Evolutionary conservation across 1,284 basidiomycete genomes (phyloP).

Genomic region (Cryptococcus wingfieldii): DNA sequence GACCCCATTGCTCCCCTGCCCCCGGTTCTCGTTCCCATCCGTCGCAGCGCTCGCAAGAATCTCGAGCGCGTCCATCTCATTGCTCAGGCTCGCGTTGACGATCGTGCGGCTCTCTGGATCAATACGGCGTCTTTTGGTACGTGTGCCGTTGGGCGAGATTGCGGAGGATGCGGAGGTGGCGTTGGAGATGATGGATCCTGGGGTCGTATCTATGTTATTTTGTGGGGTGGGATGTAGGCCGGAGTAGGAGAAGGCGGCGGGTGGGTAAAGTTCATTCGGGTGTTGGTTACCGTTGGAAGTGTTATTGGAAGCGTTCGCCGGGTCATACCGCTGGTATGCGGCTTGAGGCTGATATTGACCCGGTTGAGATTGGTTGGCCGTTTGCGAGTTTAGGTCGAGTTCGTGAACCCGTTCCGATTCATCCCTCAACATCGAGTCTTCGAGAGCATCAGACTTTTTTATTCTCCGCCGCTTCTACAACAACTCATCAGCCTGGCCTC

Average conservation of each 20-base stretch:
- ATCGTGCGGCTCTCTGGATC: slow-evolving; percentile 32
- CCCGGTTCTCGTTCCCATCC: slow-evolving; percentile 23
- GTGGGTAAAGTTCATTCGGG: neutral
- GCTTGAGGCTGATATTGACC: neutral
- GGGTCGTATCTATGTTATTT: slow-evolving; percentile 12
- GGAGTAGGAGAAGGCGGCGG: neutral
- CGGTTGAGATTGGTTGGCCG: neutral
- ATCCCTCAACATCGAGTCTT: slow-evolving; percentile 4
- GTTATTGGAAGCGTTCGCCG: neutral
- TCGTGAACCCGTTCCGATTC: neutral
- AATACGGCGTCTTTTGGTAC: slow-evolving; percentile 17
- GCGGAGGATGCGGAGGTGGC: slow-evolving; percentile 18
- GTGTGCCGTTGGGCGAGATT: slow-evolving; percentile 12
- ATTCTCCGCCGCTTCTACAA: slow-evolving; percentile 36
- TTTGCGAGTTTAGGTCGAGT: too few species aligned
- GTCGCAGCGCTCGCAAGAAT: slow-evolving; percentile 48
- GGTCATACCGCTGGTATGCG: neutral
- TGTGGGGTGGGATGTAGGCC: neutral
- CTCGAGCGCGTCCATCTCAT: slow-evolving; percentile 49
- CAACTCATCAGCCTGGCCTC: neutral
- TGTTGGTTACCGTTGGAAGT: neutral
- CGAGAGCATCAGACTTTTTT: slow-evolving; percentile 18
- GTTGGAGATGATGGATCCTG: slow-evolving; percentile 13
- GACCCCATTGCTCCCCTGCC: neutral
- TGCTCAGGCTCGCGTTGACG: slow-evolving; percentile 47